phyloP scores from a whole-genome alignment of 2,329 filamentous ascomycete species.

The Penicillium sp. region DNA sequence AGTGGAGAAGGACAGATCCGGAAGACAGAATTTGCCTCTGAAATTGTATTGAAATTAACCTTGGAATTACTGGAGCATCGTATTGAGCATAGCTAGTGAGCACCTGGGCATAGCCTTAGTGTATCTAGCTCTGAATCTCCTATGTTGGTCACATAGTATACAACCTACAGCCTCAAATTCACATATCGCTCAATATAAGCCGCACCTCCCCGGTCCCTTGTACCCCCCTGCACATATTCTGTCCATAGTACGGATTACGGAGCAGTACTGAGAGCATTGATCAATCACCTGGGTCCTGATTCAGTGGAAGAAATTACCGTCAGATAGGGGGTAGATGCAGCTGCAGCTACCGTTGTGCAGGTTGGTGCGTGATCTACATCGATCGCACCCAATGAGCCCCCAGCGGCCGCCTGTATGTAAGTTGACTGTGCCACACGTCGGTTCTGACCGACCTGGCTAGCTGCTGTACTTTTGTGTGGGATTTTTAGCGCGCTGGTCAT shows the following conservation, averaged over 20 bases:
- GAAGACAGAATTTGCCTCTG: too few species aligned
- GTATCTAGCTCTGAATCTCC: too few species aligned
- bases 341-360: not conserved
- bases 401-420: not conserved
- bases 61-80: too few species aligned
- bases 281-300: not conserved
- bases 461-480: not conserved
- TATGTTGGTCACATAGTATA: too few species aligned
- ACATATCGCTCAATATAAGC: too few species aligned
- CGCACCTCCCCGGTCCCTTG: too few species aligned
- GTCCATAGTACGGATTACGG: too few species aligned
- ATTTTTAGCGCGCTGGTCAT: not conserved
- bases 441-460: not conserved
- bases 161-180: too few species aligned
- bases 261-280: not conserved
- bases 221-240: too few species aligned
- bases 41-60: too few species aligned
- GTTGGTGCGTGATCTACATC: slow-evolving; percentile 5
- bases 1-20: not conserved
- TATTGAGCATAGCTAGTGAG: too few species aligned
- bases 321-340: not conserved
- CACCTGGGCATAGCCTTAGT: too few species aligned
- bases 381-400: slow-evolving; percentile 1
- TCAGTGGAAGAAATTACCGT: not conserved
- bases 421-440: slow-evolving; percentile 8